Percentiles rank a stretch among this genome's conserved stretches.
Evolutionary conservation across 2,329 filamentous ascomycete species (phyloP).

Genomic region (Colletotrichum liaoningense): DNA sequence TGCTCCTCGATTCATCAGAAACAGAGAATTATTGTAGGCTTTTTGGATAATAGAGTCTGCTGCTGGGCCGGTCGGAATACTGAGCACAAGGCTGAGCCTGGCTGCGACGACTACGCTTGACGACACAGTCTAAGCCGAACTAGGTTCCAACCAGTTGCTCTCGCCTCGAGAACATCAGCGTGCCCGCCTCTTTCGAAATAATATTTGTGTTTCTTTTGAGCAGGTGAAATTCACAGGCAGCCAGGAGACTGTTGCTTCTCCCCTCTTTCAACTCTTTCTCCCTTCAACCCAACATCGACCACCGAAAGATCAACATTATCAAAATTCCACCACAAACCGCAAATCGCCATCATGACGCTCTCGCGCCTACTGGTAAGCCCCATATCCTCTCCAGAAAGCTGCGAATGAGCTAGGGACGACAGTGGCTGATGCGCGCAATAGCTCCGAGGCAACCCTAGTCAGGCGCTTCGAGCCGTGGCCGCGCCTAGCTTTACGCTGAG

Average conservation of each 20-base stretch:
- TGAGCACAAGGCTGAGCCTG: constrained; percentile 10
- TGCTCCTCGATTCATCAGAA: neutral
- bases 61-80: neutral
- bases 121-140: neutral
- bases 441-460: neutral
- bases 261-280: neutral
- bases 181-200: neutral
- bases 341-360: constrained; percentile 9
- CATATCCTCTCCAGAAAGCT: neutral
- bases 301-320: neutral
- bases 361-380: constrained; percentile 23
- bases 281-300: neutral
- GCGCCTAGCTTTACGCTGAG: neutral
- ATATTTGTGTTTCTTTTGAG: neutral
- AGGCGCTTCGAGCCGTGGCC: constrained; percentile 4
- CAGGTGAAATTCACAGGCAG: neutral
- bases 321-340: neutral
- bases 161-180: neutral
- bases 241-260: neutral
- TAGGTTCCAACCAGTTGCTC: neutral
- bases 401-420: neutral
- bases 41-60: neutral
- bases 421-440: neutral
- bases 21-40: neutral
- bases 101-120: constrained; percentile 14